phyloP scores from a whole-genome alignment of 2,329 filamentous ascomycete genomes.

The Stachybotrys echinatus region DNA sequence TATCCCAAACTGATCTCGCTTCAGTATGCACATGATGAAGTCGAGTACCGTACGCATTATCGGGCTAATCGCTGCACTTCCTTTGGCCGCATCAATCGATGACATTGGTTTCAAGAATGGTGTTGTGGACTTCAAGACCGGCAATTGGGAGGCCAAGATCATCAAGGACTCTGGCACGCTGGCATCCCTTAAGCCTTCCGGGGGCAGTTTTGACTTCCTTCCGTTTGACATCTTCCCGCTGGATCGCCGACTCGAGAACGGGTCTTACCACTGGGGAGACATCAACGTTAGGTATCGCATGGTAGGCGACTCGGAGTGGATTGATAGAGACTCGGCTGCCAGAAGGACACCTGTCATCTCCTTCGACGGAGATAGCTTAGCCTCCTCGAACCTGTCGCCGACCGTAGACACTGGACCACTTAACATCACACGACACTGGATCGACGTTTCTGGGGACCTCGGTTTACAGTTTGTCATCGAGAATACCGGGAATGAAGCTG shows the following conservation, averaged over 20 bases:
- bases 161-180: constrained; percentile 17
- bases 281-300: no score
- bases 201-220: constrained; percentile 46
- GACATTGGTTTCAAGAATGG: background rate
- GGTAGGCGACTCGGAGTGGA: constrained; percentile 37
- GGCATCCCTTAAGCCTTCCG: constrained; percentile 36
- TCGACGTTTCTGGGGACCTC: constrained; percentile 40
- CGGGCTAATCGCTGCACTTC: background rate
- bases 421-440: constrained; percentile 47
- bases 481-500: constrained; percentile 30
- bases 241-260: no score
- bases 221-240: constrained; percentile 52
- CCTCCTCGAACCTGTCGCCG: constrained; percentile 32
- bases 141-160: background rate
- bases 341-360: constrained; percentile 24
- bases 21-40: no score
- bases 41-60: no score
- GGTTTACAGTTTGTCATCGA: constrained; percentile 45
- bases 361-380: constrained; percentile 18
- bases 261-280: no score
- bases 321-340: constrained; percentile 38
- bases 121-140: background rate
- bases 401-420: constrained; percentile 35
- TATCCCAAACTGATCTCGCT: no score
- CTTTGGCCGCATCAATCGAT: background rate